Conservation (phyloP, 1,284 basidiomycete species). For the Ganoderma lingzhi region DNA sequence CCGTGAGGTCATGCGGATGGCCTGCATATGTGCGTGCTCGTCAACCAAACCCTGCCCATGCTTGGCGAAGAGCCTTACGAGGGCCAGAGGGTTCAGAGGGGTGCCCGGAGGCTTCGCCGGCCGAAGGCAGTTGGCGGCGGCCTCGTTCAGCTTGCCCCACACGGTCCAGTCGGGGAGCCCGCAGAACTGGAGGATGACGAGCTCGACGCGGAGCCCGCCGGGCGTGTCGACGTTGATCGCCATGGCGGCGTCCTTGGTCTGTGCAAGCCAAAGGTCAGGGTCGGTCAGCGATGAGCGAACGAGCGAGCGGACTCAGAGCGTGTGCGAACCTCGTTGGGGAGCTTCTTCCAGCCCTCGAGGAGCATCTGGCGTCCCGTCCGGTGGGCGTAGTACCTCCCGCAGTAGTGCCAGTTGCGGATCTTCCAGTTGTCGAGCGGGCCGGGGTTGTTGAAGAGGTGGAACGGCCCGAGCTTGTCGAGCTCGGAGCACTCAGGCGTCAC, state of each 20-base stretch:
- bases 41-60: constrained; percentile 9
- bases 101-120: constrained; percentile 15
- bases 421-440: constrained; percentile 7
- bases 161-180: constrained; percentile 13
- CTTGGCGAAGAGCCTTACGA: constrained; percentile 14
- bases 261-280: background rate
- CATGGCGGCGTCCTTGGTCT: constrained; percentile 9
- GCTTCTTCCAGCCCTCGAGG: constrained; percentile 11
- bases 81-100: constrained; percentile 6
- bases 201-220: constrained; percentile 13
- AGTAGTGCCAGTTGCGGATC: constrained; percentile 19
- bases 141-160: constrained; percentile 15
- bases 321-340: constrained; percentile 15
- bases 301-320: background rate
- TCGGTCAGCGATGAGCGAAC: background rate
- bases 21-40: constrained; percentile 12
- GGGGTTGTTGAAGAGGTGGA: constrained; percentile 26
- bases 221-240: background rate
- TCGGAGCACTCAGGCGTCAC: constrained; percentile 9
- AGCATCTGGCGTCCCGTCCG: constrained; percentile 14
- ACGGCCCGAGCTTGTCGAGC: constrained; percentile 11
- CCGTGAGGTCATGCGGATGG: constrained; percentile 7
- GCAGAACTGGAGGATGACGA: constrained; percentile 22
- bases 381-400: constrained; percentile 25
- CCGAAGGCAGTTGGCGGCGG: constrained; percentile 11